phyloP scores from a whole-genome alignment of 306 rosid genomes.

The Geum urbanum region DNA sequence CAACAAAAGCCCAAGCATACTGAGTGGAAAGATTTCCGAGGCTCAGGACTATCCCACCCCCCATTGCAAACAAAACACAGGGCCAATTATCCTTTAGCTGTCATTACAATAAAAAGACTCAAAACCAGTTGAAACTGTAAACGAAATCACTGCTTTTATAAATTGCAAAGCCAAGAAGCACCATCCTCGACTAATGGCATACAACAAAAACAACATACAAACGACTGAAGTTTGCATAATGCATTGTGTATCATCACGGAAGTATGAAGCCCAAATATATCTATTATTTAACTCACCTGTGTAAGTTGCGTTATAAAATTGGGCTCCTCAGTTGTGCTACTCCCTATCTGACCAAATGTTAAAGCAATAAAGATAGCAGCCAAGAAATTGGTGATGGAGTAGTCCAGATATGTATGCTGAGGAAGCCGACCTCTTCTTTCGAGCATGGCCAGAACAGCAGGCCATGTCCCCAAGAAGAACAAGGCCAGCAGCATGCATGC shows the following conservation, averaged over 20 bases:
- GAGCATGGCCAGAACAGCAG: conserved; percentile 65
- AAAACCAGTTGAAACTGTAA: not conserved
- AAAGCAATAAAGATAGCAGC: conserved; percentile 86
- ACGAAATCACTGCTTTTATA: not conserved
- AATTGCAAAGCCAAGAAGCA: not conserved
- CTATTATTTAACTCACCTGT: conserved; percentile 57
- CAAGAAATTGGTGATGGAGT: conserved; percentile 66
- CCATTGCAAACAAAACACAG: conserved; percentile 81
- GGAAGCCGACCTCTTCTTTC: conserved; percentile 93
- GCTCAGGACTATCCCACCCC: conserved; percentile 76
- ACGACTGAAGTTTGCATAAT: not conserved
- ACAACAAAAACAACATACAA: not conserved
- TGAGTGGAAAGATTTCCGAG: conserved; percentile 77
- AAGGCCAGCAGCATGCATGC: conserved; percentile 74
- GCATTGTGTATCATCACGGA: not conserved
- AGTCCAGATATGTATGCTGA: conserved; percentile 92
- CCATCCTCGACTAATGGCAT: not conserved
- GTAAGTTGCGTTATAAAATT: conserved; percentile 68
- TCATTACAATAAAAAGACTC: conserved; percentile 1
- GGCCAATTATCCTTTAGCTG: conserved; percentile 73
- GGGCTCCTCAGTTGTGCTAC: conserved; percentile 39
- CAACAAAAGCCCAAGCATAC: conserved; percentile 87
- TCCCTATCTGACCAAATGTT: conserved; percentile 75
- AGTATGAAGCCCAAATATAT: not conserved
- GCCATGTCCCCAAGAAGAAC: conserved; percentile 83